Base-by-base conservation (phyloP, 495 filamentous ascomycete species). In the Trichoderma asperelloides region DNA sequence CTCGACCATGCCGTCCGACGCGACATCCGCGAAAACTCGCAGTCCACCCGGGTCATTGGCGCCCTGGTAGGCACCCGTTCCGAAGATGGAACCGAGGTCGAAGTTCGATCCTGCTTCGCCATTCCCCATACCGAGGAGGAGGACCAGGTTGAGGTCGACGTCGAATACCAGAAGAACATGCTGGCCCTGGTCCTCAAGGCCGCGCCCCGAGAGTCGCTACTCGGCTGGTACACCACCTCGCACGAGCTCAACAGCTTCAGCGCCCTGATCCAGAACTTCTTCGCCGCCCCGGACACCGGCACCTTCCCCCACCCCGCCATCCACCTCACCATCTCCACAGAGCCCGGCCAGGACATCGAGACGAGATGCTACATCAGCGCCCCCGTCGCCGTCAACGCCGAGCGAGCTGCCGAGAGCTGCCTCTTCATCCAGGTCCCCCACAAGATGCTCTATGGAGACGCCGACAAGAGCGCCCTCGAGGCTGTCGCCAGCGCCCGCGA, bases 151-250 rank as follows among this genome's bases (percentile, higher is more conserved):
- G 95, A 98, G 76, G 96, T 98, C 68, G 95, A 98, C 78, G 96
- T 98, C 86, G 95, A 98, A 78, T 98, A 98, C 76, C 95, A 98
- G 79, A 98, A 98, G 85, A 91, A 93, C 76, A 98, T 98, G 95
- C 86, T 97, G 21, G 88, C 88, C 21, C 83, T 98, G 69, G 93
- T 97, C 76, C 86, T 97, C 70, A 92, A 92, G 82, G 93, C 93
- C 21, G 92, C 93, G 78, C 95, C 96, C 15, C 89, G 91, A 76
- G 95, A 98, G 79, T 87, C 94, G 30, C 85, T 98, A 23, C 88
- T 98, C 39, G 95, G 95, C 71, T 98, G 95, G 95, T 98, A 98
- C 81, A 96, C 96, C 69, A 98, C 96, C 23, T 91, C 89, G 72
- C 86, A 89, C 71, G 92, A 97, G 79, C 86, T 98, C 74, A 98